Conservation (phyloP, 2,329 filamentous ascomycete genomes). For the Reticulascus tulasneorum region DNA sequence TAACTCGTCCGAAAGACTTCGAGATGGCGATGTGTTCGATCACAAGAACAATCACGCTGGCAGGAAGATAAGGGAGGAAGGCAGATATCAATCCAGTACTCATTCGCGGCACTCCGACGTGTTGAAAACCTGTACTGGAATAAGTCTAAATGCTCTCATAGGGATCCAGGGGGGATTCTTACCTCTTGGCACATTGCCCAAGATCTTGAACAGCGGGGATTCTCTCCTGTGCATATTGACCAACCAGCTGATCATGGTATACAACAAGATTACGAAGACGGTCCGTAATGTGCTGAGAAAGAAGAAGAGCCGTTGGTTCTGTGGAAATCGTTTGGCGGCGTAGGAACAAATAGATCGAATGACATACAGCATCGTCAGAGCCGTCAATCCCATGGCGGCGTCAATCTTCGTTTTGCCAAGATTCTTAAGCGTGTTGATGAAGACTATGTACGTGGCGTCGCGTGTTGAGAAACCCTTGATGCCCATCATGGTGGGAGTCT, state of each 20-base stretch:
- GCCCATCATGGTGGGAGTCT: slow-evolving; percentile 78
- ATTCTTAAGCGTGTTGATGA: slow-evolving; percentile 77
- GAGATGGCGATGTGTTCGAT: slow-evolving; percentile 97
- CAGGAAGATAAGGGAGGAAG: slow-evolving; percentile 72
- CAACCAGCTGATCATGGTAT: slow-evolving; percentile 85
- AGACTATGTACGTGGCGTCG: slow-evolving; percentile 73
- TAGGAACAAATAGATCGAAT: slow-evolving; percentile 65
- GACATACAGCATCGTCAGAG: slow-evolving; percentile 71
- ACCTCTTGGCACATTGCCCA: slow-evolving; percentile 75
- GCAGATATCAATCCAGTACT: slow-evolving; percentile 61
- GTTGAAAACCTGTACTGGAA: slow-evolving; percentile 62
- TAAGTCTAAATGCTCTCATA: background rate
- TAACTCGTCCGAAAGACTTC: slow-evolving; percentile 92
- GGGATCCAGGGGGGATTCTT: slow-evolving; percentile 14
- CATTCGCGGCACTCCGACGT: slow-evolving; percentile 70
- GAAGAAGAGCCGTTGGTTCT: slow-evolving; percentile 72
- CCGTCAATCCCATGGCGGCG: slow-evolving; percentile 83
- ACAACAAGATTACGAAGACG: slow-evolving; percentile 85
- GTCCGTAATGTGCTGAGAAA: slow-evolving; percentile 89
- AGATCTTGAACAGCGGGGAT: slow-evolving; percentile 67
- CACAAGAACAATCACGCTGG: slow-evolving; percentile 86
- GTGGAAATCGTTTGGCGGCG: slow-evolving; percentile 65
- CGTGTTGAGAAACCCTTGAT: slow-evolving; percentile 71
- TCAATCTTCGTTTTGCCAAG: slow-evolving; percentile 67
- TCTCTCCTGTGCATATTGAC: slow-evolving; percentile 66